Evolutionary conservation across 495 filamentous ascomycete species (phyloP).

Genomic region (Lasiosphaeria hispida): DNA sequence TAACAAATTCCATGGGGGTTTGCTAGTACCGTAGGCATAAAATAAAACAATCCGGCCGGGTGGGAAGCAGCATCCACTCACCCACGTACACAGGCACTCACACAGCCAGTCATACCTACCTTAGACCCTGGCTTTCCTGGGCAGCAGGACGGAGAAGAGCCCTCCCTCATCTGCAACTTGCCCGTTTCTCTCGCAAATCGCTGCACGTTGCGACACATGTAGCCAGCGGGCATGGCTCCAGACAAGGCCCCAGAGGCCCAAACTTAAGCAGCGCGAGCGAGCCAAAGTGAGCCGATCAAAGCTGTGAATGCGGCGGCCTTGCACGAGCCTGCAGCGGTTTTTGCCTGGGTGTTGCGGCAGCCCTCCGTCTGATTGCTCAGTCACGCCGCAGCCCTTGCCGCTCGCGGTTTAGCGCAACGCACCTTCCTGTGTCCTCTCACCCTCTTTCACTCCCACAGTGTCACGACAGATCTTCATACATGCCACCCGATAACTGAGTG

Average conservation of each 20-base stretch:
- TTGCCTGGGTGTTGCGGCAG: conserved; percentile 23
- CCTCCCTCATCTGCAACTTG: conserved; percentile 17
- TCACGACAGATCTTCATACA: conserved; percentile 17
- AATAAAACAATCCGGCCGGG: no score
- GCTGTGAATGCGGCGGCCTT: conserved; percentile 16
- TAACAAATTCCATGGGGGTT: no score
- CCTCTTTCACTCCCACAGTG: conserved; percentile 23
- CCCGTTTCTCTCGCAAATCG: conserved; percentile 18
- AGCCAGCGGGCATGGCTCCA: neutral
- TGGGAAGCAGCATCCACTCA: no score
- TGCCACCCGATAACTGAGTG: conserved; percentile 11
- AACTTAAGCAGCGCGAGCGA: neutral
- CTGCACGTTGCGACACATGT: conserved; percentile 2
- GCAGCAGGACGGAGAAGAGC: neutral
- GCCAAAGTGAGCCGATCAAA: conserved; percentile 16
- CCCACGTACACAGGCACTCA: no score
- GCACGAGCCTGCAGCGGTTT: conserved; percentile 16
- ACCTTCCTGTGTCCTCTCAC: conserved; percentile 17
- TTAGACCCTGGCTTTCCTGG: no score
- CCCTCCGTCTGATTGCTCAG: conserved; percentile 31
- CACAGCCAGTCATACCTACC: no score
- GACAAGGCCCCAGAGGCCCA: neutral
- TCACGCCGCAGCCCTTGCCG: conserved; percentile 18
- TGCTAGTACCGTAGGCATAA: no score
- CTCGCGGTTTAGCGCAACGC: conserved; percentile 18